phyloP scores from a whole-genome alignment of 768 basidiomycete species.

The Agrocybe chaxingu region DNA sequence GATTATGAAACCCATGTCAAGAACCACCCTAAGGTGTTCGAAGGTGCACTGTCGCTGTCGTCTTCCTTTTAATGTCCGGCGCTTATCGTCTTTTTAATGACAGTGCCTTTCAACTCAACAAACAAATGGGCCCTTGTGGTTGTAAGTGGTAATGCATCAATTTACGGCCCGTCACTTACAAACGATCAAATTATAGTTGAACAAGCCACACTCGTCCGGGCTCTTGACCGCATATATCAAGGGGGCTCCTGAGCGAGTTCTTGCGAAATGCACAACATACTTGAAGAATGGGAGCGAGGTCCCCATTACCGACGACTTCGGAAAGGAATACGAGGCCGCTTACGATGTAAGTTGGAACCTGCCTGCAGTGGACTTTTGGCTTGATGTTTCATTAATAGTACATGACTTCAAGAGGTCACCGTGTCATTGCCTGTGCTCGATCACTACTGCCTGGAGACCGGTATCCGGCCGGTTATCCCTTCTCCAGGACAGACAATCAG shows the following conservation, averaged over 20 bases:
- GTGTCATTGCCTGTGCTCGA: conserved; percentile 73
- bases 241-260: conserved; percentile 67
- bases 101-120: conserved; percentile 68
- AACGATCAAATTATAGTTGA: conserved; percentile 33
- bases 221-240: conserved; percentile 56
- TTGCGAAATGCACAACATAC: conserved; percentile 61
- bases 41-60: conserved; percentile 28
- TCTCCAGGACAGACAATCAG: conserved; percentile 51
- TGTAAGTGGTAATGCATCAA: conserved; percentile 30
- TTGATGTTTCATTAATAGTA: conserved; percentile 36
- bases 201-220: conserved; percentile 51
- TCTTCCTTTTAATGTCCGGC: background rate
- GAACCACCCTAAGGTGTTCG: conserved; percentile 58
- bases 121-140: conserved; percentile 76
- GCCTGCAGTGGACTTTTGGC: background rate
- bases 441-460: conserved; percentile 45
- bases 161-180: background rate
- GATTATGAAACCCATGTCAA: conserved; percentile 55
- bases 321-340: conserved; percentile 50
- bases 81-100: background rate
- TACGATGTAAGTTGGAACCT: conserved; percentile 44
- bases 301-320: conserved; percentile 58
- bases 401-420: conserved; percentile 75
- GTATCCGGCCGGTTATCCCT: conserved; percentile 45
- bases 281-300: conserved; percentile 45